Evolutionary conservation across 257 asterid genomes (phyloP).

Genomic region (Striga asiatica): DNA sequence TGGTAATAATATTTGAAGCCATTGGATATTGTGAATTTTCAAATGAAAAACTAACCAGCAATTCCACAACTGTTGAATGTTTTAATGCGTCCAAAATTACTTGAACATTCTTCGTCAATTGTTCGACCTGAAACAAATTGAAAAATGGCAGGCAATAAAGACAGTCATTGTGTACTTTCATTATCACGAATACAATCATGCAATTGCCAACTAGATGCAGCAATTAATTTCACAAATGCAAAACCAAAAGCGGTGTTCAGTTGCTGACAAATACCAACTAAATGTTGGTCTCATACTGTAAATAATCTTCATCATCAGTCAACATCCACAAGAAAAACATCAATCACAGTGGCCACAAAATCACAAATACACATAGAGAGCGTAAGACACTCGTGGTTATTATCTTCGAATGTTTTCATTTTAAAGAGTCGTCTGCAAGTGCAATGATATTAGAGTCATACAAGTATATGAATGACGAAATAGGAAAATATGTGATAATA

Average conservation of each 20-base stretch:
- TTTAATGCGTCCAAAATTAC: background rate
- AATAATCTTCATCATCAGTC: too few relatives aligned
- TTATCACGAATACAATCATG: background rate
- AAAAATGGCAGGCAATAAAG: background rate
- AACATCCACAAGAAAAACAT: background rate
- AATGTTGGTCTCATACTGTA: too few relatives aligned
- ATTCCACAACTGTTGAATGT: background rate
- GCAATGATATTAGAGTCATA: background rate
- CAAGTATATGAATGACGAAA: background rate
- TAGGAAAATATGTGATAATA: too few relatives aligned
- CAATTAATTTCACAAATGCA: background rate
- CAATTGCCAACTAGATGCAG: background rate
- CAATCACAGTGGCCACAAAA: background rate
- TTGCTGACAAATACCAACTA: too few relatives aligned
- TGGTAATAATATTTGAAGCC: too few relatives aligned
- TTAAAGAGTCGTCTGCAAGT: background rate
- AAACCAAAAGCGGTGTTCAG: too few relatives aligned
- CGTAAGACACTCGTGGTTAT: background rate
- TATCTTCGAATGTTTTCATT: background rate
- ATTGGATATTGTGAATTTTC: background rate
- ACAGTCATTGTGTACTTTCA: background rate
- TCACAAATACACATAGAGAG: background rate
- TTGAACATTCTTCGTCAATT: background rate
- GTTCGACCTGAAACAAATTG: background rate
- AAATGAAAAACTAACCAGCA: background rate